Conservation (phyloP, 768 basidiomycete species). For the Mycena vulgaris region DNA sequence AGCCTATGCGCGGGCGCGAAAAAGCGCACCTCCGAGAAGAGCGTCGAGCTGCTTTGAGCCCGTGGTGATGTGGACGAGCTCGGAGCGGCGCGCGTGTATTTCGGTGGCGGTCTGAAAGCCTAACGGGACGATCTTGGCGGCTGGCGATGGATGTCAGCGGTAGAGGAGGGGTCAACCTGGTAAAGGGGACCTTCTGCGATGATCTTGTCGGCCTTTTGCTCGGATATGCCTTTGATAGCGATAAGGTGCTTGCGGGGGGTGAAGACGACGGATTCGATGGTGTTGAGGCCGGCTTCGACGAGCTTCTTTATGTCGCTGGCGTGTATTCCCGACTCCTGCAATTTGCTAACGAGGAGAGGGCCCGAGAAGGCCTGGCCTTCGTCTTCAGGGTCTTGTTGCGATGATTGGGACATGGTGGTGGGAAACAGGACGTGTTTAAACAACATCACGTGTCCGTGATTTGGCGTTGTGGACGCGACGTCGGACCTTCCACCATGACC, state of each 20-base stretch:
- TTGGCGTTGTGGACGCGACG: background rate
- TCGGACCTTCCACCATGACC: background rate
- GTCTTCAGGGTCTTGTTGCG: constrained; percentile 64
- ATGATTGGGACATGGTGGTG: constrained; percentile 69
- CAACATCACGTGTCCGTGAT: constrained; percentile 12
- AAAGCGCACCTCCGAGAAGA: constrained; percentile 84
- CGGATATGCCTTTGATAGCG: constrained; percentile 96
- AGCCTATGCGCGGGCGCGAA: constrained; percentile 23
- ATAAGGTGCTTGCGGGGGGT: constrained; percentile 95
- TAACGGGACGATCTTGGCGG: constrained; percentile 89
- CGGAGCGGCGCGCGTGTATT: constrained; percentile 94
- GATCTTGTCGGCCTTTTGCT: constrained; percentile 98
- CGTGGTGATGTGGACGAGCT: constrained; percentile 96
- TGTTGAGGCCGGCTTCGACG: constrained; percentile 90
- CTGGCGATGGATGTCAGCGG: constrained; percentile 25
- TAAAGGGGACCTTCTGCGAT: constrained; percentile 81
- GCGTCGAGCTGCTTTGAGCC: constrained; percentile 97
- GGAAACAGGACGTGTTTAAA: background rate
- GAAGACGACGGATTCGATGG: constrained; percentile 96
- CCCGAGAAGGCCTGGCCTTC: constrained; percentile 76
- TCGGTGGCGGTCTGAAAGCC: constrained; percentile 99
- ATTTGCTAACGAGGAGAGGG: constrained; percentile 88
- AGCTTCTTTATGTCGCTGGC: constrained; percentile 96
- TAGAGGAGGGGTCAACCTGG: background rate
- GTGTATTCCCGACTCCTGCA: constrained; percentile 91